A percentile compares a stretch with the other conserved stretches of the same genome.
Evolutionary conservation across 306 rosid species (phyloP).

Genomic region (Vachellia pachyceras): DNA sequence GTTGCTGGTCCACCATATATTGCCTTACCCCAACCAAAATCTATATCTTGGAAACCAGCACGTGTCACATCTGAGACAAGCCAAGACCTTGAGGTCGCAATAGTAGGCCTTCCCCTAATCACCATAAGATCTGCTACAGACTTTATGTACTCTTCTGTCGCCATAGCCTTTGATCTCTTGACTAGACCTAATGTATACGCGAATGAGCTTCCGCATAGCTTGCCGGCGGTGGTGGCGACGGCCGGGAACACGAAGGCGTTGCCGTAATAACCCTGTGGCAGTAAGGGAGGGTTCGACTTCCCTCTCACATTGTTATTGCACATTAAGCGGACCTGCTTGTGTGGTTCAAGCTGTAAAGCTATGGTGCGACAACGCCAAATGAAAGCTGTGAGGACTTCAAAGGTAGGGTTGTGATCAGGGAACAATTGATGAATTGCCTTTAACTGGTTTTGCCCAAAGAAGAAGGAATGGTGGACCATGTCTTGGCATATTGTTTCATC

Average conservation of each 20-base stretch:
- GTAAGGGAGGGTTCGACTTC: background rate
- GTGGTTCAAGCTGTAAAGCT: too few species aligned
- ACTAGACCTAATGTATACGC: background rate
- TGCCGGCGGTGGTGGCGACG: background rate
- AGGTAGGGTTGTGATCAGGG: too few species aligned
- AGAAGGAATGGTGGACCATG: too few species aligned
- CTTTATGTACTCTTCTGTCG: background rate
- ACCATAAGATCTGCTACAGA: background rate
- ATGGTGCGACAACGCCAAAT: too few species aligned
- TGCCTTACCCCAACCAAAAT: constrained; percentile 9
- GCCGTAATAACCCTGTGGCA: background rate
- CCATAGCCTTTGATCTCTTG: background rate
- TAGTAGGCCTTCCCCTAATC: background rate
- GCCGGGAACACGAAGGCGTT: background rate
- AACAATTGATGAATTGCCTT: too few species aligned
- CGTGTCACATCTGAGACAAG: background rate
- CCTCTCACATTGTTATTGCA: background rate
- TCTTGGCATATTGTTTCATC: too few species aligned
- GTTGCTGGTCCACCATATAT: background rate
- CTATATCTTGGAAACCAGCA: background rate
- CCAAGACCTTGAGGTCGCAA: background rate
- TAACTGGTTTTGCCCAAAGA: too few species aligned
- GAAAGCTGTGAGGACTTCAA: too few species aligned
- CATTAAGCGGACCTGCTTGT: background rate
- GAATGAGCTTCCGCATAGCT: background rate